Percentiles rank a stretch among this genome's conserved stretches.
These are phyloP conservation scores for Drechmeria coniospora DNA, from an alignment of 2,329 filamentous ascomycete species.

Conservation along the genomic window DNA sequence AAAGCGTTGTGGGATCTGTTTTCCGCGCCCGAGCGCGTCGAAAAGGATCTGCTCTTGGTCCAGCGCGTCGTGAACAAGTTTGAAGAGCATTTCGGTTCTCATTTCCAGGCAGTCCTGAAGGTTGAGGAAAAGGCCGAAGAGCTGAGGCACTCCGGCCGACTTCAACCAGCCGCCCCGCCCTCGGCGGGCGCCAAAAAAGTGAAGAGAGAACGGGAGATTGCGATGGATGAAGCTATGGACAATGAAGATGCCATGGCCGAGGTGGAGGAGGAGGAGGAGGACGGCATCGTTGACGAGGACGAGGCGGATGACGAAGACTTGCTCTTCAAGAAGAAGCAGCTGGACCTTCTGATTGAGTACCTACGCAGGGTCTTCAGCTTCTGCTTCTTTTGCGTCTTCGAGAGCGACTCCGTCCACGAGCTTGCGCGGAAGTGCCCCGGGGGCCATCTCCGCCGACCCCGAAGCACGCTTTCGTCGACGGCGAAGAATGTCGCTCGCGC, in stretches of 20 bases:
- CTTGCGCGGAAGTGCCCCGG: slow-evolving; percentile 90
- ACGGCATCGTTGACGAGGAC: slow-evolving; percentile 65
- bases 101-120: slow-evolving; percentile 61
- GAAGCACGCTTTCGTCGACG: slow-evolving; percentile 67
- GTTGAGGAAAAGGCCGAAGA: slow-evolving; percentile 81
- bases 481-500: slow-evolving; percentile 76
- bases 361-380: slow-evolving; percentile 94
- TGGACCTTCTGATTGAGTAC: slow-evolving; percentile 93
- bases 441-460: slow-evolving; percentile 85
- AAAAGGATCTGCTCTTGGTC: slow-evolving; percentile 74
- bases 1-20: slow-evolving; percentile 96
- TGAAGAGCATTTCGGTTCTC: slow-evolving; percentile 66
- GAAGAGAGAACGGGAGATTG: slow-evolving; percentile 44
- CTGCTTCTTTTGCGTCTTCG: slow-evolving; percentile 99
- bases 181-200: slow-evolving; percentile 36
- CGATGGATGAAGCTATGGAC: slow-evolving; percentile 46
- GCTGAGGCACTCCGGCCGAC: slow-evolving; percentile 56
- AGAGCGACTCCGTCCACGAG: slow-evolving; percentile 94
- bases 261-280: slow-evolving; percentile 73
- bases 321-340: slow-evolving; percentile 85
- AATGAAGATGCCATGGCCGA: slow-evolving; percentile 51
- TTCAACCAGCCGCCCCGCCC: slow-evolving; percentile 49
- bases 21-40: slow-evolving; percentile 82
- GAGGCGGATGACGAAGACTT: slow-evolving; percentile 85
- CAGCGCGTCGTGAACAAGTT: slow-evolving; percentile 70